A percentile compares a stretch with the other conserved stretches of the same genome.
These are phyloP conservation scores for Daldinia bambusicola DNA, from an alignment of 495 filamentous ascomycete genomes.

Conservation along the genomic window DNA sequence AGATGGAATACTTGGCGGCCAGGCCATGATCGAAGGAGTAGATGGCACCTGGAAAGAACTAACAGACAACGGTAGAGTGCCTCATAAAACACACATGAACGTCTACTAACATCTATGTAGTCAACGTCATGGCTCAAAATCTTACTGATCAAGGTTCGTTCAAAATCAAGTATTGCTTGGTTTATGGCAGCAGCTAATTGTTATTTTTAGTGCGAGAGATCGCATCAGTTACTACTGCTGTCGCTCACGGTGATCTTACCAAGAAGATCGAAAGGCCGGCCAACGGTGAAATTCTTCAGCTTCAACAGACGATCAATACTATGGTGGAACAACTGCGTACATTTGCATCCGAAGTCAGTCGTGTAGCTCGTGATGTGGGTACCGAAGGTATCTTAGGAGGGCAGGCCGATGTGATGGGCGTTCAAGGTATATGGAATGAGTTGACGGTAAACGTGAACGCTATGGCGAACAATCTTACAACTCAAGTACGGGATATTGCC, in stretches of 20 bases:
- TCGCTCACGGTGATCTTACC: constrained; percentile 94
- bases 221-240: constrained; percentile 93
- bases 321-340: constrained; percentile 99
- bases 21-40: constrained; percentile 92
- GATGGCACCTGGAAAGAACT: constrained; percentile 98
- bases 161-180: background rate
- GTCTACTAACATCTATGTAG: constrained; percentile 57
- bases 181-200: constrained; percentile 30
- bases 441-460: constrained; percentile 98
- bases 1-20: constrained; percentile 95
- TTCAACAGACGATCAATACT: constrained; percentile 98
- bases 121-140: constrained; percentile 95
- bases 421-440: constrained; percentile 90
- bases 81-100: constrained; percentile 7
- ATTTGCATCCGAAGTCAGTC: constrained; percentile 96
- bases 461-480: constrained; percentile 97
- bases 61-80: constrained; percentile 82
- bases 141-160: constrained; percentile 66
- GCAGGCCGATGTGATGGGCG: constrained; percentile 93
- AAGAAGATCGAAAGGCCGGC: constrained; percentile 96
- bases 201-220: constrained; percentile 82
- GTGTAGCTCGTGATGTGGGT: constrained; percentile 95
- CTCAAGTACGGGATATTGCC: constrained; percentile 97
- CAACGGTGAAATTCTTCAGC: constrained; percentile 92
- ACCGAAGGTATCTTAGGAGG: constrained; percentile 97